Base-by-base conservation (phyloP, 2,329 filamentous ascomycete species). In the Ophiostoma perfectum region DNA sequence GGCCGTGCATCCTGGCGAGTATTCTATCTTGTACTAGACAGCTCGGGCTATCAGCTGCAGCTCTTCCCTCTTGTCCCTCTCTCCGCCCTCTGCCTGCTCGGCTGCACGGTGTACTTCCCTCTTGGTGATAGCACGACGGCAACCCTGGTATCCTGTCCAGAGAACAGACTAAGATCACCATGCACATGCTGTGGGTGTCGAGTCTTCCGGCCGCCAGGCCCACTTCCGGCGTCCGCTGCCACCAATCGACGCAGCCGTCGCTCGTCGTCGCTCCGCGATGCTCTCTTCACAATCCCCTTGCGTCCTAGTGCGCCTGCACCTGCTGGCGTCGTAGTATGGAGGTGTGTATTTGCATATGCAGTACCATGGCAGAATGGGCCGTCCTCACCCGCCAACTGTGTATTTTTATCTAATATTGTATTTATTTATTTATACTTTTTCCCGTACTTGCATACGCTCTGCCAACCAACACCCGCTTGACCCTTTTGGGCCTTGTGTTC, bases 241-340 rank as follows among this genome's bases (percentile, higher is more conserved):
- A 63, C 60, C 60, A 63, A 63, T 63, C 42, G 39, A 42, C 60
- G 60, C 60, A 63, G 38, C 39, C 12, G 39, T 63, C 60, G 60
- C 60, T n/a, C 39, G 16, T 63, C 38, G 16, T 41, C 42, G 27
- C 42, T n/a, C 60, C 42, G 60, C 38, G 27, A 41, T 11, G 60
- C 9, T n/a, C 60, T 39, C 16, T 16, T 39, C 11, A 16, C 5
- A 39, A 8, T 62, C 58, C 36, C 36, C 58, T 62, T 62, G 58
- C 49, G 58, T 39, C 36, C 39, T 63, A 63, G 60, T 27, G 39
- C 41, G 39, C 49, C 27, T 60, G 55, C 55, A 44, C 52, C 27
- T 55, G 49, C 7, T 36, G 49, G n/a, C 49, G 18, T 55, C n/a
- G 9, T 7, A 45, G 49, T 27, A 11, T 27, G 49, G 18, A 18